These are phyloP conservation scores for Pseudoscleropodium purum DNA, from an alignment of 225 moss, liverwort and hornwort species.

Conservation along the genomic window DNA sequence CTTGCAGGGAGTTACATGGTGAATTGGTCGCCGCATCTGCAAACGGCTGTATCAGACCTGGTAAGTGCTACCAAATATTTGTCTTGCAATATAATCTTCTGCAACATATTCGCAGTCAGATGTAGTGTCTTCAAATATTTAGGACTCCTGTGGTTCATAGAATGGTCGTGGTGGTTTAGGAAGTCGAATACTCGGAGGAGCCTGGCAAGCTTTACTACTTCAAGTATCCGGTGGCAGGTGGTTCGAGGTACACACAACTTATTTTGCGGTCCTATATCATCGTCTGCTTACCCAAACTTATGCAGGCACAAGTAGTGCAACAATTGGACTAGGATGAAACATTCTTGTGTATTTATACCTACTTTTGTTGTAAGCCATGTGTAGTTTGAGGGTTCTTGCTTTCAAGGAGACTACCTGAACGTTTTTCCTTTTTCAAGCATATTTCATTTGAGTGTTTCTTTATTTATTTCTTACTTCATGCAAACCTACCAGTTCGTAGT, in stretches of 20 bases:
- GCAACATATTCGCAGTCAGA: not conserved
- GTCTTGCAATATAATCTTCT: not conserved
- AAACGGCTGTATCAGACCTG: constrained; percentile 89
- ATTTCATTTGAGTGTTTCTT: not conserved
- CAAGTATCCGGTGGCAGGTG: constrained; percentile 81
- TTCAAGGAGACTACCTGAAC: not conserved
- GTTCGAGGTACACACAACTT: constrained; percentile 34
- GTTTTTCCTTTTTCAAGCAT: not conserved
- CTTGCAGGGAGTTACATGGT: constrained; percentile 89
- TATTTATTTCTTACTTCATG: not conserved
- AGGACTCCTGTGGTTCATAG: not conserved
- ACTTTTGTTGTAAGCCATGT: not conserved
- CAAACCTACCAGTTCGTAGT: not conserved
- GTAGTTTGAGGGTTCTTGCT: not conserved
- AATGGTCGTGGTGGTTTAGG: constrained; percentile 23
- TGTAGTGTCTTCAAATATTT: not conserved
- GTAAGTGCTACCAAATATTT: constrained; percentile 14
- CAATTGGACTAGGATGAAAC: not conserved
- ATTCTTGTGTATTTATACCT: not conserved
- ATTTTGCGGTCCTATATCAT: not conserved
- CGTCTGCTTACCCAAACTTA: not conserved
- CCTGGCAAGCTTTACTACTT: constrained; percentile 76
- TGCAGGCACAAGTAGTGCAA: not conserved
- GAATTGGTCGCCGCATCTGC: constrained; percentile 88
- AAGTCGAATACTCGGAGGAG: constrained; percentile 84